These are phyloP conservation scores for Trichosporon sp. DNA, from an alignment of 1,284 basidiomycete species.

Conservation along the genomic window DNA sequence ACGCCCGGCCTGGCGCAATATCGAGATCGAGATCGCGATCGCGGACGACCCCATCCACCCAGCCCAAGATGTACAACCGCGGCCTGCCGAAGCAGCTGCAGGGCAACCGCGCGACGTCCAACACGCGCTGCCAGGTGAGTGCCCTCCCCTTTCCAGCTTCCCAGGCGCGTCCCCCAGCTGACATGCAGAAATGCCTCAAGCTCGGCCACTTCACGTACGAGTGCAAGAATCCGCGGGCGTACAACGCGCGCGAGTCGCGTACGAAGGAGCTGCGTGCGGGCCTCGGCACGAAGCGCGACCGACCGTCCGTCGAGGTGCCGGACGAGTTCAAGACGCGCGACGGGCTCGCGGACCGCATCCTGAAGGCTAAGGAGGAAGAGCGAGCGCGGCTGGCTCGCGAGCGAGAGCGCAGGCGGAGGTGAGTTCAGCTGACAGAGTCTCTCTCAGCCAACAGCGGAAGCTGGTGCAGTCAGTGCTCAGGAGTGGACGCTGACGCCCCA, in stretches of 20 bases:
- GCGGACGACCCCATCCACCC: neutral
- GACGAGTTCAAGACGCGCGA: conserved; percentile 46
- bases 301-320: conserved; percentile 44
- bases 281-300: conserved; percentile 26
- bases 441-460: too few species aligned
- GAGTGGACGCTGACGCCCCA: neutral
- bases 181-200: conserved; percentile 44
- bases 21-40: neutral
- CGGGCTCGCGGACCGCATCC: conserved; percentile 46
- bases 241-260: conserved; percentile 42
- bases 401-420: conserved; percentile 19
- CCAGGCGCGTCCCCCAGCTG: neutral
- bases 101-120: conserved; percentile 34
- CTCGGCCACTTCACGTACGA: conserved; percentile 49
- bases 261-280: conserved; percentile 33
- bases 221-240: conserved; percentile 44
- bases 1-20: neutral
- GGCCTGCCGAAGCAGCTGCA: conserved; percentile 37
- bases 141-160: neutral
- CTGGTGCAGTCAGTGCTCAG: too few species aligned
- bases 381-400: conserved; percentile 24
- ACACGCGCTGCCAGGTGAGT: conserved; percentile 46
- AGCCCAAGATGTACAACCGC: conserved; percentile 28
- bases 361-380: conserved; percentile 45
- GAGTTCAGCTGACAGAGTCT: neutral